These are phyloP conservation scores for Nasturtium officinale DNA, from an alignment of 345 rosid species.

Conservation along the genomic window DNA sequence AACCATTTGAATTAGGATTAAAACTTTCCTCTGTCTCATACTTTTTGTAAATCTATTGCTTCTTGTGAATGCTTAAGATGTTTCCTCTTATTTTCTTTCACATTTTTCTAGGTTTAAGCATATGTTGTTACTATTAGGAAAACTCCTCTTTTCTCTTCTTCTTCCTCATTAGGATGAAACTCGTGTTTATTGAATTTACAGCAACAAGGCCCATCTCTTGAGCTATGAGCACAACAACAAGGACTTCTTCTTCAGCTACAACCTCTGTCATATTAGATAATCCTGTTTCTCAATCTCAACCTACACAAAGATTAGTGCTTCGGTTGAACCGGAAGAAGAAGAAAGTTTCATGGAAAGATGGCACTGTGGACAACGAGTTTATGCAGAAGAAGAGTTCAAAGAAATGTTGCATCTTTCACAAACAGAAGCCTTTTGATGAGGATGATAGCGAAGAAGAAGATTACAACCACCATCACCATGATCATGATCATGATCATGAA, in stretches of 20 bases:
- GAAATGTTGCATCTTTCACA: conserved; percentile 97
- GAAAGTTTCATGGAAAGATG: conserved; percentile 94
- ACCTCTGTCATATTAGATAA: conserved; percentile 57
- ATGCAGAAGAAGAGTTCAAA: conserved; percentile 97
- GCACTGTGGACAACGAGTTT: conserved; percentile 93
- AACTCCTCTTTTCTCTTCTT: too few relatives aligned
- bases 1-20: conserved; percentile 10
- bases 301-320: conserved; percentile 60
- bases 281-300: conserved; percentile 42
- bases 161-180: background rate
- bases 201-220: conserved; percentile 20
- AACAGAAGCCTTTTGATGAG: conserved; percentile 86
- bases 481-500: conserved; percentile 35
- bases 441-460: conserved; percentile 85
- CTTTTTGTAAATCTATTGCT: background rate
- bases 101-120: background rate
- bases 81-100: background rate
- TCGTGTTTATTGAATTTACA: background rate
- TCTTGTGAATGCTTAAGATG: background rate
- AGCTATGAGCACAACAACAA: conserved; percentile 43
- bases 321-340: conserved; percentile 73
- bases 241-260: conserved; percentile 48
- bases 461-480: conserved; percentile 34
- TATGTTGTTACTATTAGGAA: background rate
- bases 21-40: background rate